phyloP scores from a whole-genome alignment of 2,329 filamentous ascomycete genomes.

The Geosmithia morbida region DNA sequence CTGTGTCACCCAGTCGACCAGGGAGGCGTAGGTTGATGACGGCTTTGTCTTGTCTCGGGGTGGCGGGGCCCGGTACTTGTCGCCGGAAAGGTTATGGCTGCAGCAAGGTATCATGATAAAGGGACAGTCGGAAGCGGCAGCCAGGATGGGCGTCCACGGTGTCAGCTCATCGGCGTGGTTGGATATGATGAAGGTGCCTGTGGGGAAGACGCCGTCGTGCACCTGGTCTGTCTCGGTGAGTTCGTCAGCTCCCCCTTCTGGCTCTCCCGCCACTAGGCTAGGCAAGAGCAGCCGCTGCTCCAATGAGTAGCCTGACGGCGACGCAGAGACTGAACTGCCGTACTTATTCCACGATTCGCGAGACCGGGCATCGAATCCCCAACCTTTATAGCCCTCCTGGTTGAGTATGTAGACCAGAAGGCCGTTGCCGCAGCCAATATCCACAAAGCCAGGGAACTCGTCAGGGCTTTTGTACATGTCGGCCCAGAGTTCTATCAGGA shows the following conservation, averaged over 20 bases:
- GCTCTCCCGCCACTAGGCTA: slow-evolving; percentile 14
- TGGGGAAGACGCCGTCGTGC: slow-evolving; percentile 52
- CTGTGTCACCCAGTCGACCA: slow-evolving; percentile 63
- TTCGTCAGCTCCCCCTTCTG: slow-evolving; percentile 1
- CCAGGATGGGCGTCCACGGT: slow-evolving; percentile 86
- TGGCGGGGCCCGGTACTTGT: slow-evolving; percentile 52
- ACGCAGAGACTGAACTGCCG: slow-evolving; percentile 15
- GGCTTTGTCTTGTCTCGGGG: slow-evolving; percentile 33
- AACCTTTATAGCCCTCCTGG: slow-evolving; percentile 68
- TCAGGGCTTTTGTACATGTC: slow-evolving; percentile 53
- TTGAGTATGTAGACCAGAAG: slow-evolving; percentile 73
- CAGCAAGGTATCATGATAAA: slow-evolving; percentile 96
- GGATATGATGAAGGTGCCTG: slow-evolving; percentile 79
- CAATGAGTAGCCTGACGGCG: slow-evolving; percentile 19
- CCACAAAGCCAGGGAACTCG: slow-evolving; percentile 76
- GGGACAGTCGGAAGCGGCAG: slow-evolving; percentile 56
- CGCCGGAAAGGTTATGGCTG: slow-evolving; percentile 72
- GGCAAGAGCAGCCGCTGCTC: slow-evolving; percentile 35
- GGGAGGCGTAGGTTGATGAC: slow-evolving; percentile 64
- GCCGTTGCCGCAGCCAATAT: slow-evolving; percentile 93
- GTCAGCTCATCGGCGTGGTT: slow-evolving; percentile 97
- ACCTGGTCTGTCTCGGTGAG: slow-evolving; percentile 9
- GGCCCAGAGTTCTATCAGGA: slow-evolving; percentile 81
- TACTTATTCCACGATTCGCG: slow-evolving; percentile 79
- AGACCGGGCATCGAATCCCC: slow-evolving; percentile 80